phyloP scores from a whole-genome alignment of 2,329 filamentous ascomycete genomes.

The Fusarium buxicola region DNA sequence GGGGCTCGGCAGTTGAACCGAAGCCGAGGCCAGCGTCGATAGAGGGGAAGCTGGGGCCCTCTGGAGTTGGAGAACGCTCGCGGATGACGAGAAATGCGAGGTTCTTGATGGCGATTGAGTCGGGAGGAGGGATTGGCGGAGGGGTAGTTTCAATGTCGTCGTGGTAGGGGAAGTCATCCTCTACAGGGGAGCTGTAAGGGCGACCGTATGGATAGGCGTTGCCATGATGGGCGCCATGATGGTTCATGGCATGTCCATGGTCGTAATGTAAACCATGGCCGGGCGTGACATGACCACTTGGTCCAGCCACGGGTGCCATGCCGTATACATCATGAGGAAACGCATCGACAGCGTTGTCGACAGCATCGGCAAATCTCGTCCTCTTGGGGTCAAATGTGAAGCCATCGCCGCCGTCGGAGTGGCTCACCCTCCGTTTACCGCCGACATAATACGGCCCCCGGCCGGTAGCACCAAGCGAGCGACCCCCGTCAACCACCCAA shows the following conservation, averaged over 20 bases:
- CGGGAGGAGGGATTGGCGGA: constrained; percentile 29
- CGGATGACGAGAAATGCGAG: constrained; percentile 55
- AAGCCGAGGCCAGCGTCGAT: constrained; percentile 34
- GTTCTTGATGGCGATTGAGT: constrained; percentile 49
- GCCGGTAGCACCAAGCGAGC: constrained; percentile 44
- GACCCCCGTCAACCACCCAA: constrained; percentile 53
- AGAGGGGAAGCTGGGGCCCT: constrained; percentile 31
- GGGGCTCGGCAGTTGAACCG: constrained; percentile 28
- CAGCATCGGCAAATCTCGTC: constrained; percentile 30
- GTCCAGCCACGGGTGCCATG: constrained; percentile 17
- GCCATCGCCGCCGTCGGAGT: constrained; percentile 50
- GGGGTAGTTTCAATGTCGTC: constrained; percentile 26
- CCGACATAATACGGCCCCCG: constrained; percentile 47
- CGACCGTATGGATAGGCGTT: constrained; percentile 20
- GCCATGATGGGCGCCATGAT: constrained; percentile 18
- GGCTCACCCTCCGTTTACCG: constrained; percentile 55
- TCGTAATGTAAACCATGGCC: constrained; percentile 9
- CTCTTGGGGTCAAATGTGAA: constrained; percentile 42
- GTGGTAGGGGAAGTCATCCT: constrained; percentile 26
- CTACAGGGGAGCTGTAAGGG: constrained; percentile 10
- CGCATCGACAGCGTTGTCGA: constrained; percentile 4
- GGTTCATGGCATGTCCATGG: constrained; percentile 9
- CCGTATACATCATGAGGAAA: constrained; percentile 30
- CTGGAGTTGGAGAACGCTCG: constrained; percentile 47
- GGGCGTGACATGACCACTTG: constrained; percentile 18